phyloP scores from a whole-genome alignment of 495 filamentous ascomycete genomes.

The Neurospora tetrasperma region DNA sequence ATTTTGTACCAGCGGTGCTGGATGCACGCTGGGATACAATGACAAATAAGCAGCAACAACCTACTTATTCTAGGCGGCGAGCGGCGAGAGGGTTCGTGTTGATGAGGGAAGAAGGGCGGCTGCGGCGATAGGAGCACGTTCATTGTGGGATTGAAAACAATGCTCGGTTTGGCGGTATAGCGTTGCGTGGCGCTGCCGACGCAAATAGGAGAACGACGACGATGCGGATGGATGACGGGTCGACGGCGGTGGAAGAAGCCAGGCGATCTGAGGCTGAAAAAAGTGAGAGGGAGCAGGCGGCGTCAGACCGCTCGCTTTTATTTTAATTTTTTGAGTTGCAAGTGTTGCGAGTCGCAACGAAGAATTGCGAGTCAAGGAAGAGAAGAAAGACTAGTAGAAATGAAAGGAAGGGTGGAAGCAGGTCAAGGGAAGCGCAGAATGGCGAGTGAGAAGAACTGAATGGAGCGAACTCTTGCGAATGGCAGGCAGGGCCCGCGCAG shows the following conservation, averaged over 20 bases:
- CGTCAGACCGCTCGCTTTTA: background rate
- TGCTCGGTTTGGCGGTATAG: conserved; percentile 1
- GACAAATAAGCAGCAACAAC: conserved; percentile 15
- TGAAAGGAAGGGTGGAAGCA: conserved; percentile 3
- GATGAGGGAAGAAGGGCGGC: conserved; percentile 66
- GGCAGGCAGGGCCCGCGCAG: background rate
- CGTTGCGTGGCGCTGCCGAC: conserved; percentile 2
- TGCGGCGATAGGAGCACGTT: conserved; percentile 42
- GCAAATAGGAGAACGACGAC: conserved; percentile 3
- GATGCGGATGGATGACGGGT: background rate
- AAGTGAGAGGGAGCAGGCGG: background rate
- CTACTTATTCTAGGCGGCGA: conserved; percentile 64
- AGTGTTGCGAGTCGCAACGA: background rate
- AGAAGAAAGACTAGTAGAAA: conserved; percentile 1
- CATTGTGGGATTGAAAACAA: conserved; percentile 27
- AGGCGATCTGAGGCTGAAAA: background rate
- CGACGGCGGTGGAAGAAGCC: background rate
- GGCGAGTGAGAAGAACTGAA: background rate
- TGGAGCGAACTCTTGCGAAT: background rate
- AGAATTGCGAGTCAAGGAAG: background rate
- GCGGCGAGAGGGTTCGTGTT: conserved; percentile 58
- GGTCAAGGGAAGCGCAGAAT: conserved; percentile 5
- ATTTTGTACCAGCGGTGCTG: background rate
- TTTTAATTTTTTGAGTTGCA: background rate
- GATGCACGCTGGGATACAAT: background rate